Evolutionary conservation across 305 asterid genomes (phyloP), one percentile per base, ranked within the genome.

Genomic region (Monarda citriodora): DNA sequence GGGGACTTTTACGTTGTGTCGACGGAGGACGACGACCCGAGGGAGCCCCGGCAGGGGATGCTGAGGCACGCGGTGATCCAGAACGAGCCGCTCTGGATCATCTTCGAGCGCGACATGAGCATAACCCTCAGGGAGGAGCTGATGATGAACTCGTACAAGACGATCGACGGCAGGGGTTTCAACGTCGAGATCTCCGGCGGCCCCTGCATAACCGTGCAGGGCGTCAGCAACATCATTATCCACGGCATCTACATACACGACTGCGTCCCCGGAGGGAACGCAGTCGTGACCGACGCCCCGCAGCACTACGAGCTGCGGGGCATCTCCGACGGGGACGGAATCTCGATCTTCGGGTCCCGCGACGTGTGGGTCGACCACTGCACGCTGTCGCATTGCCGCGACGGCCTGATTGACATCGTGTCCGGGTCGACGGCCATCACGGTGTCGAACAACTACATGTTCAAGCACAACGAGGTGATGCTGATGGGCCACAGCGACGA

Each of bases 341-440:
- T 85, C 47, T 79, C 87, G 1, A 56, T 85, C 1, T 85, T 85
- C 1, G 83, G 83, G 18, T 64, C 89, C 0, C 69, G 75, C 1
- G 79, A 85, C 21, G 57, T 85, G 13, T 82, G 89, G 89, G 65
- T 85, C 37, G 93, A 85, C 36, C 93, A 85, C 14, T 80, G 88
- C 41, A 73, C 87, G 7, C 22, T 82, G 63, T 53, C 73, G 0
- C 50, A 34, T 5, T 79, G 89, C 55, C 46, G 53, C 0, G 94
- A 85, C 8, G 94, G 94, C 4, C 73, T 85, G 0, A 76, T 85
- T 5, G 89, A 85, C 48, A 53, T 67, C 1, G 83, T 85, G 4
- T 60, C 65, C 1, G 89, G 82, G 17, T 82, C 89, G 0, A 85
- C 93, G 7, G 76, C 58, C 14, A 64, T 85, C 12, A 84, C 88